Conservation (phyloP, 2,329 filamentous ascomycete species). For the Magnaporthales sp. region DNA sequence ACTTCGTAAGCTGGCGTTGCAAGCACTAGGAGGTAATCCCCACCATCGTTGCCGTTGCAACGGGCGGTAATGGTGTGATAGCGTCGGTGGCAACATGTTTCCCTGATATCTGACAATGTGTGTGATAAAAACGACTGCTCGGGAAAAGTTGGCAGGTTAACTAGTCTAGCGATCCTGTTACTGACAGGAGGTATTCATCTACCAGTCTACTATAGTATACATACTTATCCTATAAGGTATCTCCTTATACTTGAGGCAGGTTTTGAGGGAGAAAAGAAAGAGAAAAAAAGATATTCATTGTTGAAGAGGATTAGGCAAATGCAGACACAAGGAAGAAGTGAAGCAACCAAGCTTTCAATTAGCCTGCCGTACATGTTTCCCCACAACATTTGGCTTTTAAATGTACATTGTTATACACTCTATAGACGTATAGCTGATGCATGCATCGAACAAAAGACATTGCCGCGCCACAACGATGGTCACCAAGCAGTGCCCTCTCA, state of each 20-base stretch:
- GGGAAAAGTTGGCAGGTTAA: neutral
- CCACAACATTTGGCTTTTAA: neutral
- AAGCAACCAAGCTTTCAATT: neutral
- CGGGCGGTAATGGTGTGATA: too few relatives aligned
- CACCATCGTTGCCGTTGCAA: neutral
- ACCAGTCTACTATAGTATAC: too few relatives aligned
- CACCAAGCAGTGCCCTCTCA: neutral
- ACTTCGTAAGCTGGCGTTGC: neutral
- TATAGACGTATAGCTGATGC: neutral
- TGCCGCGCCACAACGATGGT: neutral
- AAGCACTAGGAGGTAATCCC: neutral
- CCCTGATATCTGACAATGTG: neutral
- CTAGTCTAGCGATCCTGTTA: neutral
- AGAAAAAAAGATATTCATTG: too few relatives aligned
- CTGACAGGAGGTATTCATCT: neutral
- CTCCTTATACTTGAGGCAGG: too few relatives aligned
- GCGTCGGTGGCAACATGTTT: neutral
- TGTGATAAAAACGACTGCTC: neutral
- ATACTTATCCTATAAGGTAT: too few relatives aligned
- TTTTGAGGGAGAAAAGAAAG: too few relatives aligned
- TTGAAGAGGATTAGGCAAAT: too few relatives aligned
- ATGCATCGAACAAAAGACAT: neutral
- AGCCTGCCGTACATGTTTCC: neutral
- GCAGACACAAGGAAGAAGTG: too few relatives aligned
- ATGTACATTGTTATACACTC: conserved; percentile 1